A percentile compares a stretch with the other conserved stretches of the same genome.
These are phyloP conservation scores for Pestalotiopsis sp. DNA, from an alignment of 2,329 filamentous ascomycete species.

Conservation along the genomic window DNA sequence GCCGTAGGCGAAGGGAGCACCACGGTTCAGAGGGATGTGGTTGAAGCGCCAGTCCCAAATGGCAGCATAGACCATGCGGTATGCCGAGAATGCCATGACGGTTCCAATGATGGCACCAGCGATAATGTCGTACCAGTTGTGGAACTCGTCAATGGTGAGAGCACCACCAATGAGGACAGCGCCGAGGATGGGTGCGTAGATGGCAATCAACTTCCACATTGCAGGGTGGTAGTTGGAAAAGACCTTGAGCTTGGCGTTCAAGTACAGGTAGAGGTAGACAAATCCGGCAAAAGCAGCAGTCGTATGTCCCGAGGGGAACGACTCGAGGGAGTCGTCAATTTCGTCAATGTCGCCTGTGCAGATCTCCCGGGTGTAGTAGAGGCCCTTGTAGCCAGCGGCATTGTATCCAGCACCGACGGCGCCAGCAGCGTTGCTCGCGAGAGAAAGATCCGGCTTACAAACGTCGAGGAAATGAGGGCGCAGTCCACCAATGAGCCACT, in stretches of 20 bases:
- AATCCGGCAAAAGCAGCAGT: conserved; percentile 75
- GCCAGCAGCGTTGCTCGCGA: conserved; percentile 40
- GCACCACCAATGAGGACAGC: conserved; percentile 69
- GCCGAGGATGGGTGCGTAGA: conserved; percentile 68
- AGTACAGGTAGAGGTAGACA: conserved; percentile 70
- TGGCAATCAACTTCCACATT: conserved; percentile 71
- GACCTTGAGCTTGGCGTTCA: conserved; percentile 79
- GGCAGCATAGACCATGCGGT: conserved; percentile 68
- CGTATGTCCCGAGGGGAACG: conserved; percentile 73
- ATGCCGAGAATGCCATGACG: conserved; percentile 64
- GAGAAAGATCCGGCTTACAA: conserved; percentile 63
- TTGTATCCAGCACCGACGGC: conserved; percentile 45
- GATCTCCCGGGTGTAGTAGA: conserved; percentile 71
- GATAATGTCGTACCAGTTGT: conserved; percentile 76
- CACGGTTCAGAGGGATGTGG: conserved; percentile 65
- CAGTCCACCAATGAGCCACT: conserved; percentile 73
- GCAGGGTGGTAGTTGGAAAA: conserved; percentile 72
- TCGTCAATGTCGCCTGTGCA: conserved; percentile 67
- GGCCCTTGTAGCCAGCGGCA: conserved; percentile 51
- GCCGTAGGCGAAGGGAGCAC: conserved; percentile 54
- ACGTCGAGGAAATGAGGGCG: conserved; percentile 73
- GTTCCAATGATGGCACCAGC: conserved; percentile 68
- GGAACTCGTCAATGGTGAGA: conserved; percentile 72
- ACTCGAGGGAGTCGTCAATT: conserved; percentile 71
- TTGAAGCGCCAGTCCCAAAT: conserved; percentile 69